A percentile compares a stretch with the other conserved stretches of the same genome.
These are phyloP conservation scores for Monosporascus sp. DNA, from an alignment of 2,329 filamentous ascomycete genomes.

Conservation along the genomic window DNA sequence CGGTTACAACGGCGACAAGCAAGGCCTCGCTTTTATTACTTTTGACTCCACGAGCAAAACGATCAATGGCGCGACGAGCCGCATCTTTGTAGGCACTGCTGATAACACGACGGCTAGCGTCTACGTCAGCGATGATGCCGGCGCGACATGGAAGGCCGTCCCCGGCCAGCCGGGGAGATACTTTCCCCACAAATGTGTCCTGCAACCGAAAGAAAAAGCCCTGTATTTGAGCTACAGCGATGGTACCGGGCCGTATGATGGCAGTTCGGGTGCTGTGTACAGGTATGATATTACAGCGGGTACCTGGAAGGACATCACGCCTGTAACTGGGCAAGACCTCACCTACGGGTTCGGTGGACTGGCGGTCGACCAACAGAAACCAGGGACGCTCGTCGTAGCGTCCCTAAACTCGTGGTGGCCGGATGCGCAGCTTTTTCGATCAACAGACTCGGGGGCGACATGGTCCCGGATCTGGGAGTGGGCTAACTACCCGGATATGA, in stretches of 20 bases:
- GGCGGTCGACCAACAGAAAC: constrained; percentile 45
- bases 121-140: constrained; percentile 49
- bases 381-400: constrained; percentile 52
- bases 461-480: constrained; percentile 52
- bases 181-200: constrained; percentile 49
- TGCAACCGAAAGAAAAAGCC: constrained; percentile 45
- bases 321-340: constrained; percentile 40
- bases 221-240: constrained; percentile 52
- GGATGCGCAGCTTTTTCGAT: constrained; percentile 51
- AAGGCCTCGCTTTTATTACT: constrained; percentile 47
- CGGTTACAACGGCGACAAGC: constrained; percentile 40
- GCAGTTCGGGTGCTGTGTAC: constrained; percentile 46
- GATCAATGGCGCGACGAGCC: constrained; percentile 42
- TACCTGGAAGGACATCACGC: constrained; percentile 53
- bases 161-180: constrained; percentile 43
- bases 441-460: constrained; percentile 47
- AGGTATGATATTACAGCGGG: constrained; percentile 45
- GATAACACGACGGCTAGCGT: constrained; percentile 48
- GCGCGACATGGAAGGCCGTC: constrained; percentile 47
- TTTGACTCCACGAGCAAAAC: constrained; percentile 48
- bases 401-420: constrained; percentile 56
- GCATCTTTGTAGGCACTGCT: constrained; percentile 52
- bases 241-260: constrained; percentile 53
- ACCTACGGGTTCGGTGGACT: constrained; percentile 53
- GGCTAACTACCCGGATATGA: constrained; percentile 38